Percentiles rank a stretch among this genome's conserved stretches.
These are phyloP conservation scores for Chloroidium sp. DNA, from an alignment of 163 green algal species.

Conservation along the genomic window DNA sequence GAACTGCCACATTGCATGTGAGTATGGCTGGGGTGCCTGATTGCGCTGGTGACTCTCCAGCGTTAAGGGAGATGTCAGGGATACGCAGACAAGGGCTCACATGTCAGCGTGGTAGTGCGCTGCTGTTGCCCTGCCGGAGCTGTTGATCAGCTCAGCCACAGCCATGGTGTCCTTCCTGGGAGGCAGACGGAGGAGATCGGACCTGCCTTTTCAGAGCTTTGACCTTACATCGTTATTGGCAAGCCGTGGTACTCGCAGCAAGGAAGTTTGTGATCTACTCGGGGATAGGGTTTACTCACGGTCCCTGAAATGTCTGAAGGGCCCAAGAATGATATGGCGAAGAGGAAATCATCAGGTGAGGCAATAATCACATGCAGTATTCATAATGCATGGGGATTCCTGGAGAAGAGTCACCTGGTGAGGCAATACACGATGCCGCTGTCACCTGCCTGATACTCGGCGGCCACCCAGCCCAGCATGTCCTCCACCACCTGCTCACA, in stretches of 20 bases:
- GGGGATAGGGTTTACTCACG: no score
- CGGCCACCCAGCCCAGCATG: conserved; percentile 25
- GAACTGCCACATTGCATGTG: not conserved
- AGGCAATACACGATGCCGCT: conserved; percentile 67
- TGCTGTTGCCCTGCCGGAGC: conserved; percentile 21
- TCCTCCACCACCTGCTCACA: conserved; percentile 1
- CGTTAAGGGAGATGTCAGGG: conserved; percentile 8
- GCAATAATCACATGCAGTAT: no score
- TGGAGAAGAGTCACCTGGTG: conserved; percentile 18
- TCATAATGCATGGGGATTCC: no score
- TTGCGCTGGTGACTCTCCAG: not conserved
- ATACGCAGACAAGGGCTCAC: conserved; percentile 18
- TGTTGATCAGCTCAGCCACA: conserved; percentile 27
- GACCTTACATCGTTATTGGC: no score
- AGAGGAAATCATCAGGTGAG: no score
- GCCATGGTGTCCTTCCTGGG: conserved; percentile 35
- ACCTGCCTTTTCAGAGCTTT: no score
- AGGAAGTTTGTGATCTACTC: no score
- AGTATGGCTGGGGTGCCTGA: not conserved
- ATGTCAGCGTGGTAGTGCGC: conserved; percentile 65
- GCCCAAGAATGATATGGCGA: no score
- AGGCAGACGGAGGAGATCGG: no score
- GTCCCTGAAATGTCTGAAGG: no score
- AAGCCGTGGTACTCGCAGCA: no score
- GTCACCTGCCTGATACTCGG: conserved; percentile 16